Evolutionary conservation across 768 basidiomycete genomes (phyloP).

Genomic region (Trametes villosa): DNA sequence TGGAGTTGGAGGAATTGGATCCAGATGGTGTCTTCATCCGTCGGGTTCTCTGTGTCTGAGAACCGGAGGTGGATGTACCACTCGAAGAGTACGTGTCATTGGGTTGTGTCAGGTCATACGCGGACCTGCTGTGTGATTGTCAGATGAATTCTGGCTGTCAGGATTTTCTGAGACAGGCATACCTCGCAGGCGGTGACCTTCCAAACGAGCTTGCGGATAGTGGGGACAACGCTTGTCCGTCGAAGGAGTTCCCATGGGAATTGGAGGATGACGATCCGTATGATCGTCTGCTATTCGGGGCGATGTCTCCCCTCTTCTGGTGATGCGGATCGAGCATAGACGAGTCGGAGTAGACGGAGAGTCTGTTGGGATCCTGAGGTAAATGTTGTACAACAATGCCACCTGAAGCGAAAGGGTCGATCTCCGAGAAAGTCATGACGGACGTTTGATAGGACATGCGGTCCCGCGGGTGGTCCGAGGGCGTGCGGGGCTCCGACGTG

Average conservation of each 20-base stretch:
- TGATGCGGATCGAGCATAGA: slow-evolving; percentile 50
- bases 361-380: slow-evolving; percentile 47
- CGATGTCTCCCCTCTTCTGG: slow-evolving; percentile 43
- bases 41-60: slow-evolving; percentile 11
- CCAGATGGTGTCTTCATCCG: slow-evolving; percentile 21
- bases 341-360: slow-evolving; percentile 57
- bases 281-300: slow-evolving; percentile 49
- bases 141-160: background rate
- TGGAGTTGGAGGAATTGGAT: slow-evolving; percentile 28
- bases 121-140: slow-evolving; percentile 2
- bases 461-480: slow-evolving; percentile 45
- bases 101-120: slow-evolving; percentile 15
- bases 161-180: background rate
- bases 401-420: slow-evolving; percentile 65
- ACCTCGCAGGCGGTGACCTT: slow-evolving; percentile 21
- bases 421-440: slow-evolving; percentile 63
- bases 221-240: slow-evolving; percentile 19
- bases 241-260: slow-evolving; percentile 41
- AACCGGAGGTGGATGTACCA: background rate
- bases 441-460: slow-evolving; percentile 50
- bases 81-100: slow-evolving; percentile 5
- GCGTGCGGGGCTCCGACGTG: slow-evolving; percentile 53
- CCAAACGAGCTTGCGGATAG: slow-evolving; percentile 14
- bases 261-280: slow-evolving; percentile 64
- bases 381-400: slow-evolving; percentile 47